Percentiles rank a stretch among this genome's conserved stretches.
phyloP scores from a whole-genome alignment of 2,329 filamentous ascomycete species.

The Aspergillus ochraceus region DNA sequence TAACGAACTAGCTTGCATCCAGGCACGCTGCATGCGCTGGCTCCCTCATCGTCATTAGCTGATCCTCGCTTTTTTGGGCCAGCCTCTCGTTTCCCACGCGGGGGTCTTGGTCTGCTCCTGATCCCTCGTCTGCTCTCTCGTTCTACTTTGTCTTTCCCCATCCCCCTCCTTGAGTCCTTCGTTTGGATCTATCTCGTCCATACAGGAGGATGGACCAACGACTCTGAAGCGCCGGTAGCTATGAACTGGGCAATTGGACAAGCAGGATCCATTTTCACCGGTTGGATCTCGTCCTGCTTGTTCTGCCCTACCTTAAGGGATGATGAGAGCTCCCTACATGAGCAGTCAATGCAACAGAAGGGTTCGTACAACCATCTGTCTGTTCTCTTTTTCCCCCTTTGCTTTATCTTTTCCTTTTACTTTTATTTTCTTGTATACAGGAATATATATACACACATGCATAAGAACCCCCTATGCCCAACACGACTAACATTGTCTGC shows the following conservation, averaged over 20 bases:
- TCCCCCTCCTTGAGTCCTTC: constrained; percentile 6
- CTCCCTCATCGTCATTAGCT: not conserved
- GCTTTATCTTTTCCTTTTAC: not conserved
- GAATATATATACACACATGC: not conserved
- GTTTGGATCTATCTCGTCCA: constrained; percentile 4
- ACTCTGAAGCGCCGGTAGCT: constrained; percentile 33
- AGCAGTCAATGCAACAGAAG: constrained; percentile 22
- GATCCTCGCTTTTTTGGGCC: not conserved
- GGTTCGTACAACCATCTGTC: constrained; percentile 12
- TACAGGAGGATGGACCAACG: constrained; percentile 29
- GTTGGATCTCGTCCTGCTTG: constrained; percentile 42
- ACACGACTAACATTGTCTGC: constrained; percentile 9
- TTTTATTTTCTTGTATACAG: not conserved
- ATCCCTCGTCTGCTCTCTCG: not conserved
- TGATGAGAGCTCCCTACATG: constrained; percentile 25
- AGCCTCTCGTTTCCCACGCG: not conserved
- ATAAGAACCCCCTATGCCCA: not conserved
- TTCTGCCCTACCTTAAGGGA: constrained; percentile 29
- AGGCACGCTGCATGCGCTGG: not conserved
- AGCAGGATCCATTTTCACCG: constrained; percentile 40
- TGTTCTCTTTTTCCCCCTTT: not conserved
- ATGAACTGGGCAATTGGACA: constrained; percentile 38
- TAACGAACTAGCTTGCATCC: not conserved
- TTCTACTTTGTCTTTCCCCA: not conserved
- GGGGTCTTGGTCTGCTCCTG: not conserved